phyloP scores from a whole-genome alignment of 352 stramenopile species.

The Pythium chondricola region DNA sequence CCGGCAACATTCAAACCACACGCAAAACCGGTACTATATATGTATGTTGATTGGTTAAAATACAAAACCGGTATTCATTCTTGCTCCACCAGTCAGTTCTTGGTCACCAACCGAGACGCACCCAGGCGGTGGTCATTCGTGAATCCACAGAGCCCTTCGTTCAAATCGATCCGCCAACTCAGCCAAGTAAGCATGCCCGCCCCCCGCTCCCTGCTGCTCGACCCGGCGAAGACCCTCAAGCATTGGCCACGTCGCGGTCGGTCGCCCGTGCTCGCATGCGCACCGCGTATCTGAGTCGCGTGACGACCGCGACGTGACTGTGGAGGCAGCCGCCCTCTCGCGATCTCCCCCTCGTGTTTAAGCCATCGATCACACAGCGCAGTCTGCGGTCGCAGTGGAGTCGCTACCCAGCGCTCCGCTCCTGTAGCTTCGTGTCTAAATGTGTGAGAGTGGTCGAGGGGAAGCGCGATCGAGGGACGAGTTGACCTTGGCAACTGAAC shows the following conservation, averaged over 20 bases:
- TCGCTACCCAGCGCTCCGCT: too few relatives aligned
- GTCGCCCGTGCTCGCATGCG: constrained; percentile 6
- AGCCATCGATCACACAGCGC: constrained; percentile 9
- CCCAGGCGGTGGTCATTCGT: constrained; percentile 9
- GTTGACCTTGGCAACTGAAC: constrained; percentile 55
- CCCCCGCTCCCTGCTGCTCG: constrained; percentile 1
- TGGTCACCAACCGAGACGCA: not conserved
- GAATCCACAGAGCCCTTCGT: constrained; percentile 31
- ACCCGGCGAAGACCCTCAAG: constrained; percentile 8
- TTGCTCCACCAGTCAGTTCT: constrained; percentile 15
- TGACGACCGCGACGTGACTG: constrained; percentile 33
- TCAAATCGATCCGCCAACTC: constrained; percentile 31
- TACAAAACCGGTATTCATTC: not conserved
- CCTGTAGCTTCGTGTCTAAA: too few relatives aligned
- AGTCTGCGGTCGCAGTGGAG: too few relatives aligned
- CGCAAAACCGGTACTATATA: constrained; percentile 5
- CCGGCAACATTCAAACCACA: constrained; percentile 11
- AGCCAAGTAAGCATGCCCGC: constrained; percentile 29
- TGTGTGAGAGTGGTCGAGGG: not conserved
- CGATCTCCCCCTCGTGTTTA: not conserved
- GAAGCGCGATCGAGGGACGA: constrained; percentile 16
- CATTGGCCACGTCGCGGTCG: constrained; percentile 14
- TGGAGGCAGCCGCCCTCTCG: constrained; percentile 47
- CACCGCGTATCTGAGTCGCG: constrained; percentile 10
- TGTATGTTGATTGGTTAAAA: constrained; percentile 13